Percentiles rank a stretch among this genome's conserved stretches.
Conservation (phyloP, 257 asterid genomes). For the Sherardia arvensis region DNA sequence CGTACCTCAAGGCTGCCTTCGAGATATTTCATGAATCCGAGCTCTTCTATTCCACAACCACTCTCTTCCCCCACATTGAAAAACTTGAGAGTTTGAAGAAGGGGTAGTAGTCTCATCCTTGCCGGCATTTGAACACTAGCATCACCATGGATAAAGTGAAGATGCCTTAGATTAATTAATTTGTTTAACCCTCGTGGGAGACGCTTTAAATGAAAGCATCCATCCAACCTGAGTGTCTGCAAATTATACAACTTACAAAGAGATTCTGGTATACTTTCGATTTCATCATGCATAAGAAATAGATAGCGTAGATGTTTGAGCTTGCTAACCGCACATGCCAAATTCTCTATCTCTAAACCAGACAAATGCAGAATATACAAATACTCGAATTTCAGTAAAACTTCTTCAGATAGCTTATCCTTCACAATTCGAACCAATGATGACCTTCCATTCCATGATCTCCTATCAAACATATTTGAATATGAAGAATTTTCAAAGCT, state of each 20-base stretch:
- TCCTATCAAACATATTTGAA: not conserved
- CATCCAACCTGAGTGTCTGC: constrained; percentile 4
- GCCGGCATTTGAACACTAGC: not conserved
- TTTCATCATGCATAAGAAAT: accelerated
- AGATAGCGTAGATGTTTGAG: constrained; percentile 14
- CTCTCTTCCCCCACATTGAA: no score
- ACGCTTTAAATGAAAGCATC: not conserved
- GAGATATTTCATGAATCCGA: no score
- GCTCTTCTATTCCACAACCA: no score
- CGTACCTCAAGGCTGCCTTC: no score
- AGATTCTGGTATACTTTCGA: constrained; percentile 1
- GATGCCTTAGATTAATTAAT: constrained; percentile 15
- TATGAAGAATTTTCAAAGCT: no score
- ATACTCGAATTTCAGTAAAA: not conserved
- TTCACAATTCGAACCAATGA: not conserved
- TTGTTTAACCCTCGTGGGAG: constrained; percentile 12
- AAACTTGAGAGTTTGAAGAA: no score
- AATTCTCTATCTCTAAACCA: not conserved
- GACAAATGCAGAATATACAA: not conserved
- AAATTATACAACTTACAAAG: constrained; percentile 16
- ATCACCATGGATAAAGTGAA: not conserved
- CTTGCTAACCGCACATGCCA: constrained; percentile 2
- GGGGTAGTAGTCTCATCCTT: not conserved
- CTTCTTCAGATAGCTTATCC: not conserved
- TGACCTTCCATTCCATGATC: not conserved